These are phyloP conservation scores for Eucalyptus pumila DNA, from an alignment of 345 rosid genomes.

Conservation along the genomic window DNA sequence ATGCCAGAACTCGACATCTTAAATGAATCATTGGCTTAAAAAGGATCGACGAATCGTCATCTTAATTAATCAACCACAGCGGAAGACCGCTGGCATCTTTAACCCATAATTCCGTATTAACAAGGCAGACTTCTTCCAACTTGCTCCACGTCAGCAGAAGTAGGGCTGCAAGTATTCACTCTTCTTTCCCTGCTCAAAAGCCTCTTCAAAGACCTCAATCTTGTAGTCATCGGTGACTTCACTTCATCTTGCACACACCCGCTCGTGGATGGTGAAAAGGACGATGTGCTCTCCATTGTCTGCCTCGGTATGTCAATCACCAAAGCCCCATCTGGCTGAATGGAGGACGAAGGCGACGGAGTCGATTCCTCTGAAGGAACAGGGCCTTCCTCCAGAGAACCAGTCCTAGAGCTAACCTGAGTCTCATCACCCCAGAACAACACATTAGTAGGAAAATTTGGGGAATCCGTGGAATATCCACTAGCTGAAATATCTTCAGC, in stretches of 20 bases:
- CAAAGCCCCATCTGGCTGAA: conserved; percentile 15
- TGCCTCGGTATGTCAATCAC: conserved; percentile 37
- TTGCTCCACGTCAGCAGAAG: conserved; percentile 32
- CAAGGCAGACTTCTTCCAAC: neutral
- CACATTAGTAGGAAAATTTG: conserved; percentile 61
- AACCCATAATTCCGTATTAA: neutral
- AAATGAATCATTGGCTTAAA: neutral
- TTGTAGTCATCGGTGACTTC: conserved; percentile 49
- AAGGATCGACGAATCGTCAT: neutral
- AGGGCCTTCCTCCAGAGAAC: conserved; percentile 24
- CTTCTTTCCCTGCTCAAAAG: conserved; percentile 66
- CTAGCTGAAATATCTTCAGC: conserved; percentile 6
- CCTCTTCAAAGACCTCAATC: conserved; percentile 71
- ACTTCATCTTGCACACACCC: conserved; percentile 42
- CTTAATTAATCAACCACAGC: neutral
- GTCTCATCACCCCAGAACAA: conserved; percentile 71
- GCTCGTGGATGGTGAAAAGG: neutral
- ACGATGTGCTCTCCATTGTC: conserved; percentile 12
- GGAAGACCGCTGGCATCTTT: neutral
- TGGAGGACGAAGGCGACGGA: neutral
- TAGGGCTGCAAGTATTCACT: conserved; percentile 16
- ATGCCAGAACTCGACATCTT: neutral
- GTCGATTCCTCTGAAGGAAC: neutral
- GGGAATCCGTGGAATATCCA: conserved; percentile 30
- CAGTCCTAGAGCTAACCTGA: conserved; percentile 39